phyloP scores from a whole-genome alignment of 495 filamentous ascomycete genomes.

The Sphaerosporella brunnea region DNA sequence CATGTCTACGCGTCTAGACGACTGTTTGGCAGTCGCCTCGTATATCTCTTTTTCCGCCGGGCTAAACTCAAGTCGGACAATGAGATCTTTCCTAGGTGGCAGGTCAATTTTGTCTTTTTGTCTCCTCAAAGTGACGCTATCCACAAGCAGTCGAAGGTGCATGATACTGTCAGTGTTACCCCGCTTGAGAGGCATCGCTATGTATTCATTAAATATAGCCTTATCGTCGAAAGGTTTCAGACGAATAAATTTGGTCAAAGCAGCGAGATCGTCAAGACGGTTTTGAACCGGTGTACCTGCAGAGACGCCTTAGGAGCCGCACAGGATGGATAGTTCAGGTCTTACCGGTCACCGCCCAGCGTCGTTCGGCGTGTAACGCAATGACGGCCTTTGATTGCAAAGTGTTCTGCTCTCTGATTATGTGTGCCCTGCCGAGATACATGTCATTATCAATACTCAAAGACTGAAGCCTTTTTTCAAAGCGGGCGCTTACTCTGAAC shows the following conservation, averaged over 20 bases:
- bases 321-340: background rate
- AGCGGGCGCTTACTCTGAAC: background rate
- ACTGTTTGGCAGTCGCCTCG: constrained; percentile 38
- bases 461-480: background rate
- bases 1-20: constrained; percentile 35
- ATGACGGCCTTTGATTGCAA: constrained; percentile 69
- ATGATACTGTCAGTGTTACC: constrained; percentile 66
- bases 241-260: constrained; percentile 77
- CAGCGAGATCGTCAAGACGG: constrained; percentile 72
- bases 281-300: constrained; percentile 32
- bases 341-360: constrained; percentile 81
- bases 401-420: constrained; percentile 70
- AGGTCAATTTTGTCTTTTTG: constrained; percentile 80
- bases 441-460: background rate
- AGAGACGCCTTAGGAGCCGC: background rate
- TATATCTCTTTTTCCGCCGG: constrained; percentile 37
- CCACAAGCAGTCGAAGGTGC: constrained; percentile 76
- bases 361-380: constrained; percentile 57
- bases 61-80: constrained; percentile 43
- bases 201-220: constrained; percentile 52
- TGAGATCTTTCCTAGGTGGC: constrained; percentile 52
- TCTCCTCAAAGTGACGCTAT: constrained; percentile 80
- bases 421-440: constrained; percentile 49
- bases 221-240: constrained; percentile 73
- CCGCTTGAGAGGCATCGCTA: constrained; percentile 61